Evolutionary conservation across 2,329 filamentous ascomycete genomes (phyloP), one percentile per base, ranked within the genome.

Genomic region (Chaetothyriales sp.): DNA sequence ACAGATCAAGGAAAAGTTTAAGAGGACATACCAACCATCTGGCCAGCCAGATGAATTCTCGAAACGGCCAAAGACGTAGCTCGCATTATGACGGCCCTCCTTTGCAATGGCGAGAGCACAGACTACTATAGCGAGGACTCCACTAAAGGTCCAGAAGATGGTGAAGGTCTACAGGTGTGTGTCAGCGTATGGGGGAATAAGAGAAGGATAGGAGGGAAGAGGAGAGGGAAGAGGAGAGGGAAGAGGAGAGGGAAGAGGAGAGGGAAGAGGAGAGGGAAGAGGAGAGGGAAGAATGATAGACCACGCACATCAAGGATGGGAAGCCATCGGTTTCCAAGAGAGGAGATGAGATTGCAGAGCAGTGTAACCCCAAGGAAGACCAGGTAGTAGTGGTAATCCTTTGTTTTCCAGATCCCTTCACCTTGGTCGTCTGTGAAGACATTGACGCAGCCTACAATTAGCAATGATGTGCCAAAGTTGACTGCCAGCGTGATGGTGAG

Each of bases 401-500:
- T 58, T 52, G 69, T 66, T 5, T 60, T 61, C 55, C 73, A 70
- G 60, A 73, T 67, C 18, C 69, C 69, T 19, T 69, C 66, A 15
- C 72, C 73, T 2, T 68, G 64, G 9, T 65, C 65, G 47, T 64
- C 63, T 54, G 73, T 69, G 60, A 77, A 79, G 50, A 78, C 70
- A 58, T 78, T 76, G 62, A 78, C 68, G 57, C 74, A 77, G 45
- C 69, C 72, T 56, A 75, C 67, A 48, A 77, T 63, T 64, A 78
- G 77, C 15, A 73, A 65, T 2, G 74, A 68, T n/a, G 74, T 75
- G 61, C 83, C 84, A 60, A 87, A 88, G 70, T 86, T 85, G 63
- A 87, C 83, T n/a, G 83, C 77, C n/a, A 87, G 72, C 0, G 84
- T 87, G 59, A 89, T 89, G 57, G 82, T 86, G 64, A 87, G 82